Base-by-base conservation (phyloP, 2,329 filamentous ascomycete genomes). In the Fusarium anguioides region DNA sequence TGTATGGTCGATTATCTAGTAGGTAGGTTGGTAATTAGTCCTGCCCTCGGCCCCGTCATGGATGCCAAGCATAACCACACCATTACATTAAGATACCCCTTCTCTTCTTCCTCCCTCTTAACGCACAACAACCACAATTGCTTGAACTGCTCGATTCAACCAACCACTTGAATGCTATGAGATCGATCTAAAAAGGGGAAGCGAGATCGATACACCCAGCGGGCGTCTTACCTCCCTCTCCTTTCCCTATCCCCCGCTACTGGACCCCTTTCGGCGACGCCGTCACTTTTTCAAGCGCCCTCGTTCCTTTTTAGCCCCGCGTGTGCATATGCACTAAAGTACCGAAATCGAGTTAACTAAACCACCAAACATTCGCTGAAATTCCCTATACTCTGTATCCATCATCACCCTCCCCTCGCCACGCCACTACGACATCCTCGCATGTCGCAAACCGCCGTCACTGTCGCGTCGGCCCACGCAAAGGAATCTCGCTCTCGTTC, bases 211-310 rank as follows among this genome's bases (percentile, higher is more conserved):
- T 37, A 45, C 20, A 54, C 48, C 35, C 37, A 60, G 23, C 48
- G 27, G 39, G 26, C 44, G 24, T 47, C 8, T 31, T 41, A 41
- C 46, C 20, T 27, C 21, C 23, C 26, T 40, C 47, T 39, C 50
- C 29, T 29, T 58, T 35, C 33, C 20, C 35, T 27, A 35, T 15
- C 48, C 47, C 51, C 40, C 39, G 31, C 59, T 47, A 36, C 59
- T 60, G 49, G 33, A 39, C 59, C 58, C 64, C 64, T 67, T 67
- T 67, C 53, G 64, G 64, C 46, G 59, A 68, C 64, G 59, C 64
- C 48, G 58, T 64, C 47, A 37, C 49, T 57, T 44, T 29, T 46
- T 27, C 23, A 51, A 41, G 31, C 35, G 27, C 44, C 37, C 23
- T 39, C 31, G 26, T 47, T 49, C 40, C 44, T 33, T 36, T 50